Base-by-base conservation (phyloP, 192 early-diverging fungal species). In the Allomyces macrogynus region DNA sequence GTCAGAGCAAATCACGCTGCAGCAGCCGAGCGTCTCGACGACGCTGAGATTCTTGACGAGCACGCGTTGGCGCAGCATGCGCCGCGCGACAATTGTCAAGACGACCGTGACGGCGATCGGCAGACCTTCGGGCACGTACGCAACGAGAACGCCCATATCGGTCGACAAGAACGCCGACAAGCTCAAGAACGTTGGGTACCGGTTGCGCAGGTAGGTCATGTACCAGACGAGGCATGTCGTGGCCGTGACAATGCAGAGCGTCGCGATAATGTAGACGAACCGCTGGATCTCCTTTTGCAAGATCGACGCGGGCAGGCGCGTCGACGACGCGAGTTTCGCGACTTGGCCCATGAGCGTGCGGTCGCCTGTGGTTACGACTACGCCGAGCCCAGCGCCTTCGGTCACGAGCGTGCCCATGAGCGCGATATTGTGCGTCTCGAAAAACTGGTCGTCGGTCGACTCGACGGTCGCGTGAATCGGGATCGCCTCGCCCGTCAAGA, bases 11-110 rank as follows among this genome's bases (percentile, higher is more conserved):
- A 85, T 64, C 10, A 88, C 81, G 65, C 73, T 81, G 62, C 91
- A 82, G 61, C 84, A 83, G 24, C 90, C 93, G 22, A 95, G 79
- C 5, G 90, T 91, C 76, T 95, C 90, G 65, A 95, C 83, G 0
- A 87, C 86, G 40, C 85, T 80, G n/a, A 95, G 76, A 25, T 86
- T 83, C 71, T 91, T 91, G 57, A 86, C 81, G 26, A 93, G 74
- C 61, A 92, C 81, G 43, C 81, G 81, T 64, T 75, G 76, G 27
- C 77, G 71, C 61, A 83, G 80, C 86, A 90, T 87, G 23, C 84
- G 76, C 54, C 81, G 81, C 22, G 90, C 89, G 60, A 91, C 83
- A 43, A 89, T 69, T 5, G 87, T 81, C 24, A 93, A 76, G 16
- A 84, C 79, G 68, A 91, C 73, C 16, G 90, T 83, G 27, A 95